Evolutionary conservation across 768 basidiomycete genomes (phyloP).

Genomic region (Guyanaporus albipodus): DNA sequence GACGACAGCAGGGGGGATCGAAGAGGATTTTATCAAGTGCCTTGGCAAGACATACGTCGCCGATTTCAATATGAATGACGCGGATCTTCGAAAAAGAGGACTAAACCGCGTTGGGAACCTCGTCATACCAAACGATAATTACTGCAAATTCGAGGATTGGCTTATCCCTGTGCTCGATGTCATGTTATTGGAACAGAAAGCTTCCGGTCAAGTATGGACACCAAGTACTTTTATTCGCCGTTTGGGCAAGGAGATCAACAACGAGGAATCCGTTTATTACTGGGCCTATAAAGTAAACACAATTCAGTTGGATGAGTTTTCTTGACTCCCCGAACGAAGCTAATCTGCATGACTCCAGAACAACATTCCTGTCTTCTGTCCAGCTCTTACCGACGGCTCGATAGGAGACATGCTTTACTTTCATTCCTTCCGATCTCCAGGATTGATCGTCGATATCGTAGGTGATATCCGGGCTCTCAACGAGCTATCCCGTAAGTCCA

Average conservation of each 20-base stretch:
- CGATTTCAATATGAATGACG: conserved; percentile 89
- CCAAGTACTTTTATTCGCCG: conserved; percentile 92
- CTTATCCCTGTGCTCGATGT: conserved; percentile 87
- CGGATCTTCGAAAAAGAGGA: conserved; percentile 80
- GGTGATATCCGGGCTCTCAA: conserved; percentile 90
- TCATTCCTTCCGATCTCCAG: conserved; percentile 87
- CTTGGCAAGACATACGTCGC: conserved; percentile 95
- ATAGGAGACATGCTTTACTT: conserved; percentile 99
- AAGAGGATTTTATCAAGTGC: conserved; percentile 99
- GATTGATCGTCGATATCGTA: conserved; percentile 89
- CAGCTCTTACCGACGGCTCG: conserved; percentile 96
- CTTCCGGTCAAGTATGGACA: conserved; percentile 70
- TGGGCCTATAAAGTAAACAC: conserved; percentile 96
- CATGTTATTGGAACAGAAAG: conserved; percentile 87
- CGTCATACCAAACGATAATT: conserved; percentile 95
- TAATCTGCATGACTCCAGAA: conserved; percentile 57
- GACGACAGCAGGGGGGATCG: conserved; percentile 96
- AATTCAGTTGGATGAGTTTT: conserved; percentile 14
- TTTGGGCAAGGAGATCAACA: conserved; percentile 95
- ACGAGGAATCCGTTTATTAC: conserved; percentile 97
- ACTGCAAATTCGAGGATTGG: conserved; percentile 99
- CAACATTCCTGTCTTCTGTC: conserved; percentile 97
- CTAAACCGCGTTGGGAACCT: conserved; percentile 98
- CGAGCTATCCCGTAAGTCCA: conserved; percentile 80
- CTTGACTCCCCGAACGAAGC: conserved; percentile 14